Evolutionary conservation across 140 eudicot genomes (phyloP).

Genomic region (Anethum foeniculum): DNA sequence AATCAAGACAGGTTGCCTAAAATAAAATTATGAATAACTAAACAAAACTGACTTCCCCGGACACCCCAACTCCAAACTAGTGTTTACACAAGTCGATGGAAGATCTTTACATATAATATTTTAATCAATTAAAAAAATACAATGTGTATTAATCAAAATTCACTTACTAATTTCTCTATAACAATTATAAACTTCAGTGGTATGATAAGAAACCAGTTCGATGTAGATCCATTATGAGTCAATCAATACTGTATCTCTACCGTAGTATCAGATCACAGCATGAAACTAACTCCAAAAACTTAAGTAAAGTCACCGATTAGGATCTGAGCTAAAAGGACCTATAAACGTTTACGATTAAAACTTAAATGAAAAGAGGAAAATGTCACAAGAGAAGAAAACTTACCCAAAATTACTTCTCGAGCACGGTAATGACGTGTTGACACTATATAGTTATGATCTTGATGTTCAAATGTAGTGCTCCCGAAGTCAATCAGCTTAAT

Average conservation of each 20-base stretch:
- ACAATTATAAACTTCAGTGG: background rate
- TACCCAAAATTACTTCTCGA: constrained; percentile 94
- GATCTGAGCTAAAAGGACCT: background rate
- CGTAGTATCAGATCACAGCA: background rate
- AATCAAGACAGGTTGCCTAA: background rate
- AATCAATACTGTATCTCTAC: background rate
- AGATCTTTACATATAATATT: background rate
- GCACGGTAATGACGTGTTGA: constrained; percentile 99
- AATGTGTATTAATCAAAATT: background rate
- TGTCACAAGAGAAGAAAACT: constrained; percentile 14
- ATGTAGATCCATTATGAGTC: background rate
- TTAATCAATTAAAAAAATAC: background rate
- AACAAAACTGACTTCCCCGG: background rate
- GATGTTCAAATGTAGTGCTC: constrained; percentile 84
- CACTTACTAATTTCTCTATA: background rate
- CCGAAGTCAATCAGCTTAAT: constrained; percentile 96
- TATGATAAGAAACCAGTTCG: background rate
- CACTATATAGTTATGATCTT: constrained; percentile 80
- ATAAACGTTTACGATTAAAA: background rate
- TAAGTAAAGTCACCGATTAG: background rate
- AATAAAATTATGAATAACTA: background rate
- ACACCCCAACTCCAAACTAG: background rate
- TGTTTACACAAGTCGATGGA: background rate
- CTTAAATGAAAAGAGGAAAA: background rate
- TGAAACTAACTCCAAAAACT: background rate